phyloP scores from a whole-genome alignment of 805 yeast genomes.

The Candida silvatica region DNA sequence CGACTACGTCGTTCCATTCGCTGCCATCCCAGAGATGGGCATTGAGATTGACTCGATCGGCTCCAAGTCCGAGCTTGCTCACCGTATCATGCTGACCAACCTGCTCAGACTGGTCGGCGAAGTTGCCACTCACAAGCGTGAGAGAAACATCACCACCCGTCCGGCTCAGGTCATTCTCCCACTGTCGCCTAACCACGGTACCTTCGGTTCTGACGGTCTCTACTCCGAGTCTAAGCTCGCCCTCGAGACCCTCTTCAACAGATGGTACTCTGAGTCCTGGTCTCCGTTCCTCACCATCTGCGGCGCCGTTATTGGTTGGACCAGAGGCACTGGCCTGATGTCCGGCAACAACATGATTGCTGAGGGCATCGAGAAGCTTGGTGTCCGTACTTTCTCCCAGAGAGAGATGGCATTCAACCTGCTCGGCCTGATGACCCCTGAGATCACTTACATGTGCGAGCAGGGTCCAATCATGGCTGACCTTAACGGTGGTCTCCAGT shows the following conservation, averaged over 20 bases:
- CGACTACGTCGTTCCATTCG: constrained; percentile 94
- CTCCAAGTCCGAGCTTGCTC: constrained; percentile 95
- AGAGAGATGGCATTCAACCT: constrained; percentile 99
- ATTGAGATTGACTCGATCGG: constrained; percentile 88
- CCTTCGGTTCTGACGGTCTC: constrained; percentile 96
- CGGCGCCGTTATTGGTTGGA: constrained; percentile 99
- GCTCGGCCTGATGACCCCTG: constrained; percentile 86
- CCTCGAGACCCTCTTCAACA: constrained; percentile 92
- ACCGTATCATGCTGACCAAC: constrained; percentile 97
- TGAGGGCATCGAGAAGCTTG: constrained; percentile 90
- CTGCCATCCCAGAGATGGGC: constrained; percentile 99
- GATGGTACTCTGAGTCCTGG: constrained; percentile 99
- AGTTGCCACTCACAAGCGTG: constrained; percentile 75
- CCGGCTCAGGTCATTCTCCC: constrained; percentile 98
- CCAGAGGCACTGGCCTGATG: constrained; percentile 99
- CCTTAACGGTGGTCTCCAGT: constrained; percentile 97
- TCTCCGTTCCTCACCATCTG: constrained; percentile 86
- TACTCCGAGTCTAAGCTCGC: constrained; percentile 97
- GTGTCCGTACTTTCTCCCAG: constrained; percentile 97
- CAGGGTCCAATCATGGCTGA: constrained; percentile 95
- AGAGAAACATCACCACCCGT: constrained; percentile 77
- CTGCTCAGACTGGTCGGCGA: constrained; percentile 86
- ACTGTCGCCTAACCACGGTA: constrained; percentile 97
- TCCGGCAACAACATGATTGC: constrained; percentile 95
- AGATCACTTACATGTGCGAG: constrained; percentile 80